Evolutionary conservation across 1,284 basidiomycete genomes (phyloP).

Genomic region (Marasmius tenuissimus): DNA sequence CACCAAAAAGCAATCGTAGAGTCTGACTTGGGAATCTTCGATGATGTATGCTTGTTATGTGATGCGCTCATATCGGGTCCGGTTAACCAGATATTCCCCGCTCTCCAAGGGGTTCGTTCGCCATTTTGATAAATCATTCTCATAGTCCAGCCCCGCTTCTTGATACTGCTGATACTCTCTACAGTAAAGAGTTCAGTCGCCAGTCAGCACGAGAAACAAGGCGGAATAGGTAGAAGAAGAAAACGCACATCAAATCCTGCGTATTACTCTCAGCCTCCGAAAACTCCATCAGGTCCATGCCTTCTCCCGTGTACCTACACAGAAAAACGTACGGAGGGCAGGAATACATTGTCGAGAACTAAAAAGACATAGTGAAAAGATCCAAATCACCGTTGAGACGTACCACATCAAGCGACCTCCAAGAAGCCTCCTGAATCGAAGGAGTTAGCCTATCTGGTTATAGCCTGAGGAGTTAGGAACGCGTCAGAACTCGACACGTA

Average conservation of each 20-base stretch:
- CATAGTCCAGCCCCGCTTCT: constrained; percentile 50
- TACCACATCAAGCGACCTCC: constrained; percentile 70
- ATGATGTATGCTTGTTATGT: too few species aligned
- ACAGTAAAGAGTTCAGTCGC: constrained; percentile 12
- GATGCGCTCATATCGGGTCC: too few species aligned
- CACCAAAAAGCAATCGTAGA: too few species aligned
- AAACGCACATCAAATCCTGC: constrained; percentile 75
- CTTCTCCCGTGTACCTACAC: constrained; percentile 78
- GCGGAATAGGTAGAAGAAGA: neutral
- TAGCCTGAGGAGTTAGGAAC: constrained; percentile 46
- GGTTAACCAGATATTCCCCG: too few species aligned
- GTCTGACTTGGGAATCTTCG: too few species aligned
- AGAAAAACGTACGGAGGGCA: neutral
- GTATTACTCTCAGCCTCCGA: constrained; percentile 86
- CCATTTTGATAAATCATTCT: constrained; percentile 29
- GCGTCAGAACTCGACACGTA: neutral
- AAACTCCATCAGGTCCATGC: constrained; percentile 93
- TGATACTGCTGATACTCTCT: constrained; percentile 80
- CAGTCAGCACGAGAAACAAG: constrained; percentile 1
- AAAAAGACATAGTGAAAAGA: neutral
- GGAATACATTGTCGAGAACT: constrained; percentile 75
- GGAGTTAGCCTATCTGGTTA: constrained; percentile 84
- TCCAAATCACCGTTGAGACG: constrained; percentile 14
- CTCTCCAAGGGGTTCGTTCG: too few species aligned
- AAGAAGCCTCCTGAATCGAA: constrained; percentile 89